A percentile compares a stretch with the other conserved stretches of the same genome.
phyloP scores from a whole-genome alignment of 2,329 filamentous ascomycete genomes.

The Pyrenophora seminiperda region DNA sequence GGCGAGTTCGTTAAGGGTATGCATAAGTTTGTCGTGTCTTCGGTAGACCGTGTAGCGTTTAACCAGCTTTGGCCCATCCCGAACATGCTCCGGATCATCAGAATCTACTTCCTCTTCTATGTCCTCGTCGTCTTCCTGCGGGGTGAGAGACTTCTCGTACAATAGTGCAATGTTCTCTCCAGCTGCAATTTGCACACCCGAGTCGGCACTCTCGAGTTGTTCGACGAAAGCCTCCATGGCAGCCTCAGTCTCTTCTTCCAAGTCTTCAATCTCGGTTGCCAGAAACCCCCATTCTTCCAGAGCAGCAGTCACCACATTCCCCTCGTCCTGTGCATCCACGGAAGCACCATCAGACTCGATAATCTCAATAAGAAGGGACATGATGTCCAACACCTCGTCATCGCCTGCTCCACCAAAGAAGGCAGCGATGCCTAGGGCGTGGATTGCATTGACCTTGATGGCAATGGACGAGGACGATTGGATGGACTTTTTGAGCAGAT shows the following conservation, averaged over 20 bases:
- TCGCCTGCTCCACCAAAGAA: conserved; percentile 76
- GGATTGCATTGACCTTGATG: conserved; percentile 73
- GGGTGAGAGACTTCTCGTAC: conserved; percentile 73
- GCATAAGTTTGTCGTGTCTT: conserved; percentile 64
- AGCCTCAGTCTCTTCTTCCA: conserved; percentile 71
- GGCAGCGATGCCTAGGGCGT: conserved; percentile 71
- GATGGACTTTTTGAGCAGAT: conserved; percentile 65
- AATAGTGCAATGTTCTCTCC: conserved; percentile 81
- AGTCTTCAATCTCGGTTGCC: conserved; percentile 75
- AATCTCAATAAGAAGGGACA: conserved; percentile 78
- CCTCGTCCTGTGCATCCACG: conserved; percentile 73
- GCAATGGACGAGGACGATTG: conserved; percentile 68
- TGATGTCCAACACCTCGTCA: conserved; percentile 70
- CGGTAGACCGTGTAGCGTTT: conserved; percentile 72
- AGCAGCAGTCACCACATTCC: conserved; percentile 72
- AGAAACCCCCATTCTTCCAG: conserved; percentile 81
- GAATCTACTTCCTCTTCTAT: conserved; percentile 56
- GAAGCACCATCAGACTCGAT: conserved; percentile 77
- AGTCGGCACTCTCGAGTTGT: conserved; percentile 77
- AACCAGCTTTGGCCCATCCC: conserved; percentile 49
- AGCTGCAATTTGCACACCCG: conserved; percentile 75
- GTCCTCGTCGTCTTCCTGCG: conserved; percentile 62
- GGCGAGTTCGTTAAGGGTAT: conserved; percentile 64
- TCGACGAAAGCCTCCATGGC: conserved; percentile 83
- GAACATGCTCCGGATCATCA: conserved; percentile 46